A percentile compares a stretch with the other conserved stretches of the same genome.
These are phyloP conservation scores for Cucurbita maxima DNA, from an alignment of 306 rosid species.

Conservation along the genomic window DNA sequence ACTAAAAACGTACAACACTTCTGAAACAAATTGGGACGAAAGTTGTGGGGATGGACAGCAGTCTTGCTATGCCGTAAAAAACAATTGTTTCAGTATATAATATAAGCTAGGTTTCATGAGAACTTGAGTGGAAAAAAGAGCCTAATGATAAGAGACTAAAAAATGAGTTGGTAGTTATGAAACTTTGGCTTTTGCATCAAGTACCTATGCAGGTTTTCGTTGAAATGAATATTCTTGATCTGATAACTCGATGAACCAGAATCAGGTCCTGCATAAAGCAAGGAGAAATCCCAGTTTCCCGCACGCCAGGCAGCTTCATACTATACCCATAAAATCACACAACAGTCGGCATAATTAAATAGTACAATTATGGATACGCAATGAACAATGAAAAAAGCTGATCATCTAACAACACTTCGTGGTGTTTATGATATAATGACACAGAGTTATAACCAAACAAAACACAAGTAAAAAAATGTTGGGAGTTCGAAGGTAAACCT, in stretches of 20 bases:
- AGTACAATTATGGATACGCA: not conserved
- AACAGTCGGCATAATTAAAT: not conserved
- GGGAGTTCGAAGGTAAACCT: slow-evolving; percentile 13
- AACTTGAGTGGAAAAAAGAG: not conserved
- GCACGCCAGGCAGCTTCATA: slow-evolving; percentile 96
- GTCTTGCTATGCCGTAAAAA: not conserved
- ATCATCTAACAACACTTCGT: not conserved
- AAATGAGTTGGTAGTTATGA: not conserved
- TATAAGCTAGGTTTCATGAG: not conserved
- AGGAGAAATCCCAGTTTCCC: slow-evolving; percentile 88
- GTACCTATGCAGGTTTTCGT: slow-evolving; percentile 80
- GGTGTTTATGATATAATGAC: not conserved
- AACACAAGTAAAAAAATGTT: not conserved
- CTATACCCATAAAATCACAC: slow-evolving; percentile 16
- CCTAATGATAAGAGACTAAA: not conserved
- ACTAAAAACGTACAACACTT: too few relatives aligned
- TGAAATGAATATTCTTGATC: slow-evolving; percentile 41
- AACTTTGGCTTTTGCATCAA: not conserved
- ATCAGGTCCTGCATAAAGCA: slow-evolving; percentile 31
- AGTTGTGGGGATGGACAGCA: not conserved
- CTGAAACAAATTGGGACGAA: not conserved
- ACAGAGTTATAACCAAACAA: not conserved
- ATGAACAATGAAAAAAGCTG: not conserved
- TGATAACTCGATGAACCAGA: slow-evolving; percentile 22
- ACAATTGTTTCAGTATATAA: not conserved